phyloP scores from a whole-genome alignment of 2,329 filamentous ascomycete species.

The Colletotrichum siamense region DNA sequence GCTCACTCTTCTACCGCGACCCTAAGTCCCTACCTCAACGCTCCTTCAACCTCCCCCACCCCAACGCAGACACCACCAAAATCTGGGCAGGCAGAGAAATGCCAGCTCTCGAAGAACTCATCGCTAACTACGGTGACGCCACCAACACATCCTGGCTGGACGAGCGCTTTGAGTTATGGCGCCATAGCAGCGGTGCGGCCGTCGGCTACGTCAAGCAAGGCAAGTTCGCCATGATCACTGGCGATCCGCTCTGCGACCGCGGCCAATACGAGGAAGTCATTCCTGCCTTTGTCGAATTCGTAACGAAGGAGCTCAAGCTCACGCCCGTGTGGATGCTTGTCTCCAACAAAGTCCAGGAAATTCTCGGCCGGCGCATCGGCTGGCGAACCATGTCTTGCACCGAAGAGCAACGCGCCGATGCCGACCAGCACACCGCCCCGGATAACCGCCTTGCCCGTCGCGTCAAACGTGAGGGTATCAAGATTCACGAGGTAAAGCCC shows the following conservation, averaged over 20 bases:
- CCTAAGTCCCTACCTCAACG: constrained; percentile 83
- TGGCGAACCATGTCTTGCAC: constrained; percentile 91
- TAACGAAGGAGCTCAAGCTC: constrained; percentile 71
- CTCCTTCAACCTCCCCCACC: constrained; percentile 73
- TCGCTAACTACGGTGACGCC: constrained; percentile 94
- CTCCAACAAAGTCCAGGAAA: constrained; percentile 78
- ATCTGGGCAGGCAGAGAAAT: constrained; percentile 44
- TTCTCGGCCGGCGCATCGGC: constrained; percentile 79
- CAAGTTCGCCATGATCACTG: constrained; percentile 83
- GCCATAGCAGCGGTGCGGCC: constrained; percentile 83
- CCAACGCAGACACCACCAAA: constrained; percentile 79
- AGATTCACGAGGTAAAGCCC: constrained; percentile 75
- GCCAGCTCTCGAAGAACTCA: constrained; percentile 82
- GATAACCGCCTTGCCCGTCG: constrained; percentile 80
- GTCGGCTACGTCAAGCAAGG: constrained; percentile 81
- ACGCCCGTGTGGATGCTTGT: constrained; percentile 91
- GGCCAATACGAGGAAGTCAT: constrained; percentile 79
- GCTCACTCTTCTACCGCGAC: constrained; percentile 86
- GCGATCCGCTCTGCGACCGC: constrained; percentile 84
- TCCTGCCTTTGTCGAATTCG: constrained; percentile 74
- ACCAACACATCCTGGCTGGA: constrained; percentile 95
- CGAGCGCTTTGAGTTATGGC: constrained; percentile 86
- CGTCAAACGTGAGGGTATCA: constrained; percentile 83
- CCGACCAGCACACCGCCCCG: constrained; percentile 71
- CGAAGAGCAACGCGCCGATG: constrained; percentile 86